Evolutionary conservation across 2,329 filamentous ascomycete species (phyloP), one percentile per base, ranked within the genome.

Genomic region (Neonectria faginata): DNA sequence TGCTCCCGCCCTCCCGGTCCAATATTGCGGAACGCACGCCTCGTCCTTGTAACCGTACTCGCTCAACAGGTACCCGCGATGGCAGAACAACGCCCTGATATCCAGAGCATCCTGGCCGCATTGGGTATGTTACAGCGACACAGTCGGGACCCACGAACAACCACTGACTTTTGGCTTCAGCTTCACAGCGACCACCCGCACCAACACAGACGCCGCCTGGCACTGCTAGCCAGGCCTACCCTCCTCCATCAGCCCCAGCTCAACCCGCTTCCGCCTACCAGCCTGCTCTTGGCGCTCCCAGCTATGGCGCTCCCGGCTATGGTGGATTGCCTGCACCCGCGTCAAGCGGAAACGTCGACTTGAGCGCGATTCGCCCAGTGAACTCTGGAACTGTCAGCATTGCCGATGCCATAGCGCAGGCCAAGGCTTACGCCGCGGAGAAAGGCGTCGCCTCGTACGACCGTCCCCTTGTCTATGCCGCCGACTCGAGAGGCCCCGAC

Each of bases 361-460:
- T 97, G 57, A 94, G 91, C 79, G 86, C 88, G 60, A 92, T 96
- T 75, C 91, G 92, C 73, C 93, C 93, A 5, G 86, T 91, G 60
- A 93, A 87, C 76, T 92, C 92, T 31, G 93, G 93, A 63, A 93
- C 91, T 20, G 90, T 97, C 72, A 95, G 90, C 78, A 90, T 97
- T 68, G 88, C 91, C 63, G 93, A 97, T 77, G 92, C 93, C 53
- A 90, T 97, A 72, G 92, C 93, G 42, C 93, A 94, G 77, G 93
- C 93, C 51, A 92, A 92, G 77, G 91, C 90, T 45, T 92, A 92
- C 78, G 92, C 93, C 44, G 89, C 91, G 31, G 91, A 95, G 77
- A 92, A 93, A 75, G 92, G 92, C 65, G 83, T 93, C 36, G 81
- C 85, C 41, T 83, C 85, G 16, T 90, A 90, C 76, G 88, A 91